phyloP scores from a whole-genome alignment of 805 yeast genomes.

The Millerozyma miso region DNA sequence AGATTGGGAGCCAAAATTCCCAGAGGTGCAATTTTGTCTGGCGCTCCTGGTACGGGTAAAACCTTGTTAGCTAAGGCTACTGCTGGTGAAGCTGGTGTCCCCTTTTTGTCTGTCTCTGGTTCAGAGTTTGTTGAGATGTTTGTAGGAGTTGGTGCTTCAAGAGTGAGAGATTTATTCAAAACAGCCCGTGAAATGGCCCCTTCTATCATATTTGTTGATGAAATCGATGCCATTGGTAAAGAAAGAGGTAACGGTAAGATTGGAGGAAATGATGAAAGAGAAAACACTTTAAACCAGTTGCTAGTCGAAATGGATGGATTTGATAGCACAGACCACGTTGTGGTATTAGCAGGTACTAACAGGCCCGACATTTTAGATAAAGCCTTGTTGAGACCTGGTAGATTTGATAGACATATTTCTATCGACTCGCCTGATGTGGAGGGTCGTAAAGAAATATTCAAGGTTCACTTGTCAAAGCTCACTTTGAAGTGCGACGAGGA shows the following conservation, averaged over 20 bases:
- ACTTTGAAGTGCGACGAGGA: slow-evolving; percentile 41
- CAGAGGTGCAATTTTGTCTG: slow-evolving; percentile 89
- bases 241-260: slow-evolving; percentile 68
- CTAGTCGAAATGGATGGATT: slow-evolving; percentile 97
- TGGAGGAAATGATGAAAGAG: slow-evolving; percentile 90
- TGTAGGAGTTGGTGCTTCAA: slow-evolving; percentile 93
- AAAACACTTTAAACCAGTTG: slow-evolving; percentile 85
- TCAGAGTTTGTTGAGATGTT: slow-evolving; percentile 97
- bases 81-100: slow-evolving; percentile 96
- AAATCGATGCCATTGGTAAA: slow-evolving; percentile 94
- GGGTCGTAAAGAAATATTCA: slow-evolving; percentile 83
- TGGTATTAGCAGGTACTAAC: slow-evolving; percentile 92
- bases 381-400: slow-evolving; percentile 89
- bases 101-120: slow-evolving; percentile 86
- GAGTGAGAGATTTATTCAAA: slow-evolving; percentile 89
- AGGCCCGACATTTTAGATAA: slow-evolving; percentile 87
- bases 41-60: slow-evolving; percentile 98
- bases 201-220: slow-evolving; percentile 86
- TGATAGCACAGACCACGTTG: slow-evolving; percentile 81
- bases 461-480: slow-evolving; percentile 69
- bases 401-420: slow-evolving; percentile 86
- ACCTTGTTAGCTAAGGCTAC: slow-evolving; percentile 90
- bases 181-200: slow-evolving; percentile 91
- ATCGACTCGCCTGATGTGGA: slow-evolving; percentile 85
- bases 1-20: slow-evolving; percentile 91